Evolutionary conservation across 1,284 basidiomycete genomes (phyloP).

Genomic region (Sanghuangporus sanghuang): DNA sequence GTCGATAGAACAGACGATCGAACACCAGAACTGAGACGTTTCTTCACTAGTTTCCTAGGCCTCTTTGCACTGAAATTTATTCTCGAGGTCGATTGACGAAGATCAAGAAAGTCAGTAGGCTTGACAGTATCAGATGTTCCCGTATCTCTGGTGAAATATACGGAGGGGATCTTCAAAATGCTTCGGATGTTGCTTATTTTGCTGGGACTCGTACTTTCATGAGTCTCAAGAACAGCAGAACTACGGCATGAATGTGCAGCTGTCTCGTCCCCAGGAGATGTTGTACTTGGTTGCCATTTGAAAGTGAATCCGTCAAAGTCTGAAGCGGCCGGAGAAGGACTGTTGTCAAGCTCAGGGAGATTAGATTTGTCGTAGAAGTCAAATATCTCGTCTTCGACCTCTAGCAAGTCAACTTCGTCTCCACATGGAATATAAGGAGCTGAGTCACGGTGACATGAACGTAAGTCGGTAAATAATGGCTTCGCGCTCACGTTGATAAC

Average conservation of each 20-base stretch:
- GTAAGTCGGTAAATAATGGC: not conserved
- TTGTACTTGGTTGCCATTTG: constrained; percentile 5
- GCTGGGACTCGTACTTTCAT: not conserved
- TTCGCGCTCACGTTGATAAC: constrained; percentile 3
- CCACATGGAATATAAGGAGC: constrained; percentile 13
- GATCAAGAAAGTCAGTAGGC: constrained; percentile 3
- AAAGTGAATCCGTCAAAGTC: constrained; percentile 13
- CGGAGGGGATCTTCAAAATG: constrained; percentile 14
- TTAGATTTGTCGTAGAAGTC: constrained; percentile 6
- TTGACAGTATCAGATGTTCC: not conserved
- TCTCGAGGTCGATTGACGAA: not conserved
- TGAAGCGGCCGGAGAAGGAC: not conserved
- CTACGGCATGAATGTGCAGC: not conserved
- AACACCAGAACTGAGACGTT: not conserved
- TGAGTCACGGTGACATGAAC: not conserved
- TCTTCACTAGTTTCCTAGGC: constrained; percentile 12
- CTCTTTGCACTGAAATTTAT: not conserved
- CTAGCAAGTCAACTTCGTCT: constrained; percentile 10
- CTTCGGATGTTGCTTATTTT: constrained; percentile 7
- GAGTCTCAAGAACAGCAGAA: not conserved
- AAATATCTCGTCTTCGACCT: constrained; percentile 11
- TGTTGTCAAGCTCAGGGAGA: constrained; percentile 5
- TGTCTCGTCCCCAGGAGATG: not conserved
- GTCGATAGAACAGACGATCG: not conserved
- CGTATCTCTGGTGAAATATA: constrained; percentile 9